A percentile compares a stretch with the other conserved stretches of the same genome.
Evolutionary conservation across 441 rosid genomes (phyloP).

Genomic region (Raphanus hybrid): DNA sequence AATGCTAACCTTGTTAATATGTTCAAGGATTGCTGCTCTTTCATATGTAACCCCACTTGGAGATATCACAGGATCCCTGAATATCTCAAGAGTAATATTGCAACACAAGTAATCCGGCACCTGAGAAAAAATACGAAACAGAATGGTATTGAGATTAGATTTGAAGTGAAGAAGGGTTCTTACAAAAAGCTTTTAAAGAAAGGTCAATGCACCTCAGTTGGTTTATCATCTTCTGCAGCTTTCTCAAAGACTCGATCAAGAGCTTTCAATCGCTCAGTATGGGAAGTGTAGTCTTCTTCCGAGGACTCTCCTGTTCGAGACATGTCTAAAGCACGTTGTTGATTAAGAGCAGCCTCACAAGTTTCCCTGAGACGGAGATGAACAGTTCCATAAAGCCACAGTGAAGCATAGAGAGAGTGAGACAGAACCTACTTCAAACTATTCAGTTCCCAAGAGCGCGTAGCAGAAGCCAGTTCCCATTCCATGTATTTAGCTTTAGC

Average conservation of each 20-base stretch:
- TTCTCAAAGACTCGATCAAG: constrained; percentile 61
- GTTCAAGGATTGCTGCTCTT: constrained; percentile 85
- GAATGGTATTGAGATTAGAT: neutral
- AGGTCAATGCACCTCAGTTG: constrained; percentile 58
- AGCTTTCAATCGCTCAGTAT: constrained; percentile 54
- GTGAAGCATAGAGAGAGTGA: constrained; percentile 11
- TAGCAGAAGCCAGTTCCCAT: constrained; percentile 76
- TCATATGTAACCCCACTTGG: constrained; percentile 92
- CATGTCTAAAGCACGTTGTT: constrained; percentile 57
- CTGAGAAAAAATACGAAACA: constrained; percentile 42
- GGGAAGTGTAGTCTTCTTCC: constrained; percentile 47
- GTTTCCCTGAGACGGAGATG: constrained; percentile 59
- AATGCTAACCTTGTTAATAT: constrained; percentile 70
- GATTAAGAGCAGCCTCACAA: constrained; percentile 76
- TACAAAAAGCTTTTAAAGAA: neutral
- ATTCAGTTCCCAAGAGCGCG: constrained; percentile 74
- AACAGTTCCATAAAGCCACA: constrained; percentile 31
- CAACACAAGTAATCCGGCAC: constrained; percentile 94
- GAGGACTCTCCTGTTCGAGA: constrained; percentile 57
- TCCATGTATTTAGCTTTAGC: constrained; percentile 82
- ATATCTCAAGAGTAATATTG: constrained; percentile 85
- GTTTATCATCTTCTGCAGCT: constrained; percentile 73
- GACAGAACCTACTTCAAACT: constrained; percentile 75
- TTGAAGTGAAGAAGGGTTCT: neutral
- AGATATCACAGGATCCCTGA: constrained; percentile 86